A percentile compares a stretch with the other conserved stretches of the same genome.
phyloP scores from a whole-genome alignment of 2,329 filamentous ascomycete genomes.

The Sclerotinia glacialis region DNA sequence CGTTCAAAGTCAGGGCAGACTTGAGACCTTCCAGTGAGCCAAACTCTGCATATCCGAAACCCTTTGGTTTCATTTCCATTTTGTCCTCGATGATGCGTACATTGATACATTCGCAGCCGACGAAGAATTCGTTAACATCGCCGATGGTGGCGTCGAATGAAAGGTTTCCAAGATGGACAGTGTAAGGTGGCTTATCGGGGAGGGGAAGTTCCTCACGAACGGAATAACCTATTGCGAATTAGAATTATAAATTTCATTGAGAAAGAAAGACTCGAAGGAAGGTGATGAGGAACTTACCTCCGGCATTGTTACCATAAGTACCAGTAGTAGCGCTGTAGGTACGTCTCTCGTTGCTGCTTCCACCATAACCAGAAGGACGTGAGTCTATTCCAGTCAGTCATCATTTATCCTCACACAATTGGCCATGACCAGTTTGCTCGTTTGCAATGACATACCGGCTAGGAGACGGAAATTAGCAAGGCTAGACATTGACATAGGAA shows the following conservation, averaged over 20 bases:
- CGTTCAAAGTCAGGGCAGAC: slow-evolving; percentile 81
- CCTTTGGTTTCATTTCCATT: slow-evolving; percentile 89
- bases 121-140: slow-evolving; percentile 82
- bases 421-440: slow-evolving; percentile 9
- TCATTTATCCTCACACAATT: slow-evolving; percentile 7
- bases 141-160: slow-evolving; percentile 88
- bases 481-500: neutral
- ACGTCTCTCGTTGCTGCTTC: slow-evolving; percentile 33
- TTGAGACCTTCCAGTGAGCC: slow-evolving; percentile 82
- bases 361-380: slow-evolving; percentile 37
- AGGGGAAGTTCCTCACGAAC: slow-evolving; percentile 77
- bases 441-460: slow-evolving; percentile 38
- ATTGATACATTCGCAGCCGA: slow-evolving; percentile 78
- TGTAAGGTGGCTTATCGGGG: slow-evolving; percentile 89
- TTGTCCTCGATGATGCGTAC: slow-evolving; percentile 98
- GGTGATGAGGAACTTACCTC: slow-evolving; percentile 32
- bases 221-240: slow-evolving; percentile 50
- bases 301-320: slow-evolving; percentile 36
- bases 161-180: slow-evolving; percentile 92
- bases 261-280: neutral
- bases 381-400: slow-evolving; percentile 36
- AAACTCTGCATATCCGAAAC: slow-evolving; percentile 98
- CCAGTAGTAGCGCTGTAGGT: slow-evolving; percentile 39
- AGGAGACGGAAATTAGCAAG: slow-evolving; percentile 32
- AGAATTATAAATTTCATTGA: slow-evolving; percentile 24